A percentile compares a stretch with the other conserved stretches of the same genome.
Conservation (phyloP, 2,329 filamentous ascomycete genomes). For the Venturia nashicola region DNA sequence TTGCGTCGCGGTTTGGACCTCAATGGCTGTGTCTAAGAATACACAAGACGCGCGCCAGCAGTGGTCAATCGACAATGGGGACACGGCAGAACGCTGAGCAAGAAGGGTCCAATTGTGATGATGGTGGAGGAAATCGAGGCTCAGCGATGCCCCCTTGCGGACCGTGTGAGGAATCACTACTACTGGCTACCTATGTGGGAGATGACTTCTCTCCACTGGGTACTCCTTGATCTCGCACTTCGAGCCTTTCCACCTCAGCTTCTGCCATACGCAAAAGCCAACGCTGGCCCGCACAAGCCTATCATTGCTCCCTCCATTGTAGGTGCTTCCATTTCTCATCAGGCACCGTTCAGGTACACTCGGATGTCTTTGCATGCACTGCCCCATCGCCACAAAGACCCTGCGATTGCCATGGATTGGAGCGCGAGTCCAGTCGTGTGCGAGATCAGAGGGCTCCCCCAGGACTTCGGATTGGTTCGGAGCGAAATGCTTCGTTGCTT, state of each 20-base stretch:
- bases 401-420: not conserved
- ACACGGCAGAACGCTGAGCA: not conserved
- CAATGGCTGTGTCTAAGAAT: slow-evolving; percentile 1
- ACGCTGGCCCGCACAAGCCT: not conserved
- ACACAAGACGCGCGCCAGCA: not conserved
- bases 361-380: not conserved
- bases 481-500: not conserved
- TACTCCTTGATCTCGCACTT: not conserved
- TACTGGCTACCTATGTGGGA: not conserved
- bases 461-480: not conserved
- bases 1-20: not conserved
- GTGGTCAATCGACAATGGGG: not conserved
- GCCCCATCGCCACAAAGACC: not conserved
- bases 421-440: not conserved
- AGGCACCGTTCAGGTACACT: not conserved
- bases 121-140: not conserved
- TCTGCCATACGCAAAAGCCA: not conserved
- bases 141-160: not conserved
- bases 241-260: not conserved
- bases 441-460: not conserved
- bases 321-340: not conserved
- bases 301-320: not conserved
- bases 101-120: not conserved
- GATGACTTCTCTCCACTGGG: not conserved
- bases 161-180: not conserved